Base-by-base conservation (phyloP, 2,329 filamentous ascomycete genomes). In the Zopfia rhizophila region DNA sequence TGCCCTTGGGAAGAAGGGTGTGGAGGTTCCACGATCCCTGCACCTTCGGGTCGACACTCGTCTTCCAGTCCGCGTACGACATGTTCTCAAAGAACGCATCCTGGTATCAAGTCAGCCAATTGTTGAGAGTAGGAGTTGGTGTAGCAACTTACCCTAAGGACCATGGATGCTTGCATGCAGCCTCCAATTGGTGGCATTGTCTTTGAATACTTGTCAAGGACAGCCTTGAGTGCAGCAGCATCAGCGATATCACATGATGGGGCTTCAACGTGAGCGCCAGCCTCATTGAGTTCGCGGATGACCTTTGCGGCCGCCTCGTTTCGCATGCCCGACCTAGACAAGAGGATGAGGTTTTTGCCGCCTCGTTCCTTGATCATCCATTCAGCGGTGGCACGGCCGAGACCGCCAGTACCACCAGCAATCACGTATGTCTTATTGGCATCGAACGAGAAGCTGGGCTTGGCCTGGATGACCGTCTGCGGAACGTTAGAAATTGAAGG, bases 231-330 rank as follows among this genome's bases (percentile, higher is more conserved):
- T 3, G 49, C 24, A 6, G 17, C 22, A 3, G 24, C 13, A 14
- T 55, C 30, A 7, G 51, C 32, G n/a, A 62, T 48, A 21, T 63
- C 60, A 31, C 61, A 65, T 4, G 35, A 11, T 14, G 55, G 54
- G 16, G 45, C 45, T 23, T 33, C 32, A 6, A 58, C 47, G n/a
- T 25, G 14, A 7, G 46, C 53, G 5, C 51, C 56, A 27, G 37
- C 24, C 12, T 24, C 38, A 4, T 22, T 25, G 12, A 60, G 38
- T 22, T 48, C 49, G n/a, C 41, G 23, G 7, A 58, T 16, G 5
- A 58, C 12, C 17, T 27, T 10, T 14, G 31, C 3, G 14, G 39
- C 29, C 3, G 10, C 18, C 8, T 16, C 22, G 13, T 17, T 37
- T 18, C 5, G 3, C 3, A 11, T 5, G 13, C 39, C 39, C 13